These are phyloP conservation scores for Cercophora sp. DNA, from an alignment of 495 filamentous ascomycete species.

Conservation along the genomic window DNA sequence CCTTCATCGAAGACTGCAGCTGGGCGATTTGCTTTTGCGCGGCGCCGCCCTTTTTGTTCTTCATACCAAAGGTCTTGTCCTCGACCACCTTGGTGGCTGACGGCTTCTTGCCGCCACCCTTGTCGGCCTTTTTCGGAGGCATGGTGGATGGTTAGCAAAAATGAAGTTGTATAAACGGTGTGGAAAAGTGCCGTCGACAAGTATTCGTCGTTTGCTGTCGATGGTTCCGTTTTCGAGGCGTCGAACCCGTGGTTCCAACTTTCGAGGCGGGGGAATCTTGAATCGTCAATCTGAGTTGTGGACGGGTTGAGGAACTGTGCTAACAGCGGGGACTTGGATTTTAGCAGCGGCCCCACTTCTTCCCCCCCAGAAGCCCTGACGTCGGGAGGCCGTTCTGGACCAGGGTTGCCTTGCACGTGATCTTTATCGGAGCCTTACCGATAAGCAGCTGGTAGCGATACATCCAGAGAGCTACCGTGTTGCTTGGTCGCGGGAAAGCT, in stretches of 20 bases:
- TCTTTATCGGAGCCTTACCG: background rate
- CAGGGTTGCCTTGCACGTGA: constrained; percentile 5
- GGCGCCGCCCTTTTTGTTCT: constrained; percentile 95
- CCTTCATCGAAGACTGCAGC: constrained; percentile 64
- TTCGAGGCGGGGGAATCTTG: constrained; percentile 24
- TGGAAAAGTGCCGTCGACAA: background rate
- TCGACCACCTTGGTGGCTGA: constrained; percentile 60
- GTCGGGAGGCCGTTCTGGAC: constrained; percentile 5
- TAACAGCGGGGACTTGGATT: background rate
- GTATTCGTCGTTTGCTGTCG: background rate
- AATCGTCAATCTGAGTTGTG: constrained; percentile 12
- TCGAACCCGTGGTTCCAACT: constrained; percentile 10
- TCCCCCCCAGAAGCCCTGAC: constrained; percentile 22
- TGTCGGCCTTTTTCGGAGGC: constrained; percentile 83
- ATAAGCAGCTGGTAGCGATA: background rate
- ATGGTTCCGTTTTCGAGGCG: constrained; percentile 11
- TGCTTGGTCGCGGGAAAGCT: background rate
- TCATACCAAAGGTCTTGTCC: constrained; percentile 99
- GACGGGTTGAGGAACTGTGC: constrained; percentile 13
- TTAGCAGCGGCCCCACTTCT: constrained; percentile 10
- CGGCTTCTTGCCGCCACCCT: constrained; percentile 28
- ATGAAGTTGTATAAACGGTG: background rate
- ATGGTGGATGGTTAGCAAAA: constrained; percentile 52
- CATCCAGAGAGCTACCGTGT: background rate
- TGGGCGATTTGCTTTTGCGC: constrained; percentile 87